Evolutionary conservation across 1,284 basidiomycete species (phyloP).

Genomic region (Xerocomus cyaneibrunnescens): DNA sequence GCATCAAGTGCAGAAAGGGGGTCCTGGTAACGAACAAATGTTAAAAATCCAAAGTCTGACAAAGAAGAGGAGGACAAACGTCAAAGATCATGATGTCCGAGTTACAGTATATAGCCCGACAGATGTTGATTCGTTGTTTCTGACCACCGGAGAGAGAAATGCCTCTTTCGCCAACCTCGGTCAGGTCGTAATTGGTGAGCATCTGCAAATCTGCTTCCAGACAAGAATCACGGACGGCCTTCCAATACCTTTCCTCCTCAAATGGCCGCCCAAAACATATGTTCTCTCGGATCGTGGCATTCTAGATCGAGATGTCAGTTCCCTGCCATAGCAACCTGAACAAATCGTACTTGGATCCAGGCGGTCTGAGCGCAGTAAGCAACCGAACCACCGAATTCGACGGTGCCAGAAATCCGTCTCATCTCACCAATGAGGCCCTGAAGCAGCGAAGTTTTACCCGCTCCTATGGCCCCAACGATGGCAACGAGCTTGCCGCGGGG

Average conservation of each 20-base stretch:
- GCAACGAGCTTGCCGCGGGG: conserved; percentile 75
- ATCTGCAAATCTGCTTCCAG: conserved; percentile 65
- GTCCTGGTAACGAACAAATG: conserved; percentile 43
- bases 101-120: conserved; percentile 82
- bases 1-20: conserved; percentile 80
- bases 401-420: conserved; percentile 59
- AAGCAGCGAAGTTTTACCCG: conserved; percentile 72
- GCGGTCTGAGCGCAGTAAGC: conserved; percentile 84
- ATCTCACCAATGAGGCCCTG: conserved; percentile 84
- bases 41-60: neutral
- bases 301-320: conserved; percentile 36
- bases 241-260: conserved; percentile 64
- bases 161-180: conserved; percentile 93
- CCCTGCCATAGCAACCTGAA: neutral
- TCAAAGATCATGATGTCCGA: conserved; percentile 87
- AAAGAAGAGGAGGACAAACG: conserved; percentile 31
- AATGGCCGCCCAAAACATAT: conserved; percentile 71
- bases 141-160: conserved; percentile 83
- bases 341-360: conserved; percentile 73
- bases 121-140: conserved; percentile 75
- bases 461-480: conserved; percentile 69
- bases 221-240: conserved; percentile 58
- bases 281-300: conserved; percentile 77
- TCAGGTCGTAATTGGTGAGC: conserved; percentile 71
- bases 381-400: conserved; percentile 70